phyloP scores from a whole-genome alignment of 2,329 filamentous ascomycete species.

The Stromatinia cepivora region DNA sequence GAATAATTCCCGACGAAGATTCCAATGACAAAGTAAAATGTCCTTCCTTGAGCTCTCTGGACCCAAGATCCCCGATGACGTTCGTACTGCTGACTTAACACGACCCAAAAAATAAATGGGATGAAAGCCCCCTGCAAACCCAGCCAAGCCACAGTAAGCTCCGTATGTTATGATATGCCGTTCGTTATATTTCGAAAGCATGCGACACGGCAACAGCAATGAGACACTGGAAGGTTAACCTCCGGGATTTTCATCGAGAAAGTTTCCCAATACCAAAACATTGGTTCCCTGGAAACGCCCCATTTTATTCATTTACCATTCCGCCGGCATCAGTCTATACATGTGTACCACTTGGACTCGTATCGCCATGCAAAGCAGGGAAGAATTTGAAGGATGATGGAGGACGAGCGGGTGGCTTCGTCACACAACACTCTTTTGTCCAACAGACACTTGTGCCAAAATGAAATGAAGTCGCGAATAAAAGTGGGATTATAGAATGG shows the following conservation, averaged over 20 bases:
- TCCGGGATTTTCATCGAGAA: not conserved
- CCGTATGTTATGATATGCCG: not conserved
- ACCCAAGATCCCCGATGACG: not conserved
- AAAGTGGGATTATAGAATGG: not conserved
- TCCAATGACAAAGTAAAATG: not conserved
- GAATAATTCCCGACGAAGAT: not conserved
- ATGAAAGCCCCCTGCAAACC: not conserved
- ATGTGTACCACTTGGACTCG: conserved; percentile 8
- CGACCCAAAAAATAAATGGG: not conserved
- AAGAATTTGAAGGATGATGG: not conserved
- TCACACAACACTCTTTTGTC: not conserved
- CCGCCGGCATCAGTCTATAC: conserved; percentile 14
- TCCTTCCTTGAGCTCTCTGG: not conserved
- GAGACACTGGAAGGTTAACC: conserved; percentile 12
- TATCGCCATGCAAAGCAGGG: conserved; percentile 15
- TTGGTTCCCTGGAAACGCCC: conserved; percentile 5
- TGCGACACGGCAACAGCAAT: conserved; percentile 14
- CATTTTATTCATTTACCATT: conserved; percentile 15
- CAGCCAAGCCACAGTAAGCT: conserved; percentile 10
- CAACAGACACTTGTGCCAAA: conserved; percentile 9
- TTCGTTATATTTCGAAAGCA: conserved; percentile 13
- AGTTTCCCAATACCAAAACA: not conserved
- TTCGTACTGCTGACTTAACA: conserved; percentile 12
- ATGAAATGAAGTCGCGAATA: not conserved
- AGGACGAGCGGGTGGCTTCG: not conserved